Conservation (phyloP, 164 flowering plant species). For the Umbellularia californica region DNA sequence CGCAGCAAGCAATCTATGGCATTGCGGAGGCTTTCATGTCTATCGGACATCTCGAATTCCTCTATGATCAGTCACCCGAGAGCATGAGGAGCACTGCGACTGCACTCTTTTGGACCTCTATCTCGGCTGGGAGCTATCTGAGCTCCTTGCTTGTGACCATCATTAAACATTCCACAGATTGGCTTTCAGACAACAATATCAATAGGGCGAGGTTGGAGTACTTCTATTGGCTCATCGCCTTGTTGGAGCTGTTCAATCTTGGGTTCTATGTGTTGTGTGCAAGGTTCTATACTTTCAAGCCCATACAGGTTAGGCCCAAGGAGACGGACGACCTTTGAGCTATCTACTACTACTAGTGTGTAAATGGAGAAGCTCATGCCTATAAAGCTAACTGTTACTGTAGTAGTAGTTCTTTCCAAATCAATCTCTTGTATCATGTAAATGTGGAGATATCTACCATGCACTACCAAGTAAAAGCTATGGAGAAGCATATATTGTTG, state of each 20-base stretch:
- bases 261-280: constrained; percentile 46
- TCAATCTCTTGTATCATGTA: too few species aligned
- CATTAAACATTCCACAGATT: constrained; percentile 52
- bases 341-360: constrained; percentile 4
- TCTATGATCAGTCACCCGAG: constrained; percentile 74
- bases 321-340: constrained; percentile 25
- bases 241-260: constrained; percentile 45
- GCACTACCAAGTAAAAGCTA: too few species aligned
- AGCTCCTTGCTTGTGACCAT: constrained; percentile 53
- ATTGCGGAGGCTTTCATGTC: constrained; percentile 82
- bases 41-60: constrained; percentile 65
- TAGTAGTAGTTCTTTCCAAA: too few species aligned
- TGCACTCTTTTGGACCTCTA: constrained; percentile 60
- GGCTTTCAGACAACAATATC: constrained; percentile 54
- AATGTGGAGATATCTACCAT: too few species aligned
- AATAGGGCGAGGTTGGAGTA: constrained; percentile 63
- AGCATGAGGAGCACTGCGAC: constrained; percentile 72
- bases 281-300: constrained; percentile 53
- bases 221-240: constrained; percentile 61
- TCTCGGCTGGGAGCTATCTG: constrained; percentile 55
- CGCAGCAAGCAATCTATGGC: constrained; percentile 72
- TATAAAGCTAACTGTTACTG: too few species aligned
- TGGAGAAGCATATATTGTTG: too few species aligned
- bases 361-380: too few species aligned
- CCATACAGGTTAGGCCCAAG: constrained; percentile 27